A percentile compares a stretch with the other conserved stretches of the same genome.
phyloP scores from a whole-genome alignment of 1,139 yeast species.

The Hansenula sp. region DNA sequence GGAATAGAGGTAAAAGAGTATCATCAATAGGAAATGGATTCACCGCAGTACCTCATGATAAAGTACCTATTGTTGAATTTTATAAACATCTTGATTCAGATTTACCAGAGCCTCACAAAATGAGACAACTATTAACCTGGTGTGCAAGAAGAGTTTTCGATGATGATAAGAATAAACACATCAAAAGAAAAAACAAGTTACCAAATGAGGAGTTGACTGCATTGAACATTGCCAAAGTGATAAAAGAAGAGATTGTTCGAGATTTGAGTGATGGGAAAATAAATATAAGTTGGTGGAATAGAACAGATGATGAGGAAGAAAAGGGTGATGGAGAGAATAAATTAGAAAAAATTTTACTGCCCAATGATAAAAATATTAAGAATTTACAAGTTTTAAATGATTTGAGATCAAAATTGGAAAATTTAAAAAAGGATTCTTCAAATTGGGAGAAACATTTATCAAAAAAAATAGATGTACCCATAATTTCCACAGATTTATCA shows the following conservation, averaged over 20 bases:
- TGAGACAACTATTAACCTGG: constrained; percentile 72
- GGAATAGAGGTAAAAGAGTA: constrained; percentile 63
- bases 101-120: constrained; percentile 67
- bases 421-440: constrained; percentile 41
- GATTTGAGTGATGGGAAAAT: constrained; percentile 58
- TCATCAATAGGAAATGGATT: constrained; percentile 77
- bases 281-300: constrained; percentile 64
- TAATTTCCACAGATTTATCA: not conserved
- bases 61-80: constrained; percentile 51
- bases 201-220: constrained; percentile 36
- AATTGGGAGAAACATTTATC: constrained; percentile 38
- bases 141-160: constrained; percentile 50
- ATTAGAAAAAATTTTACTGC: constrained; percentile 29
- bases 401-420: constrained; percentile 39
- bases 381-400: constrained; percentile 43
- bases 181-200: constrained; percentile 20
- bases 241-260: constrained; percentile 58
- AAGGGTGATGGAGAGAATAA: constrained; percentile 6
- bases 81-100: constrained; percentile 59
- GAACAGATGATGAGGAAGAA: constrained; percentile 25
- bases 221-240: constrained; percentile 53
- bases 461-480: constrained; percentile 8
- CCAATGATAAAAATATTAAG: constrained; percentile 54
- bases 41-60: constrained; percentile 63
- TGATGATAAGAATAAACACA: constrained; percentile 26